These are phyloP conservation scores for Turnera subulata DNA, from an alignment of 345 rosid genomes.

Conservation along the genomic window DNA sequence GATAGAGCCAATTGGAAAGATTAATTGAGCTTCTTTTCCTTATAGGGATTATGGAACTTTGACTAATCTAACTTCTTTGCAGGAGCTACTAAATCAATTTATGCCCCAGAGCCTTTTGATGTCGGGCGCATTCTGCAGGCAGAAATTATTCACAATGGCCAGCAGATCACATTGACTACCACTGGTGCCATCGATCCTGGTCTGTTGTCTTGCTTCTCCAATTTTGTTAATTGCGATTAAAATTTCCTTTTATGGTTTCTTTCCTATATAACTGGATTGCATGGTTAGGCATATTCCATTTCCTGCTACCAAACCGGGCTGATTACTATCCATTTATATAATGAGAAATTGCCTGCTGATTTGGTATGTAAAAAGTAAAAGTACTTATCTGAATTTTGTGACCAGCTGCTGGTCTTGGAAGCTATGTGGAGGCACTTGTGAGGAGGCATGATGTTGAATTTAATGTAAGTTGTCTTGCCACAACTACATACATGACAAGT, in stretches of 20 bases:
- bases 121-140: constrained; percentile 74
- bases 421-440: constrained; percentile 90
- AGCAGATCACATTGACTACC: constrained; percentile 50
- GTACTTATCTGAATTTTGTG: constrained; percentile 17
- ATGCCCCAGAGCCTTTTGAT: constrained; percentile 93
- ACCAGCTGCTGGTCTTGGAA: constrained; percentile 95
- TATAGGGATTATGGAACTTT: background rate
- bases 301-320: too few species aligned
- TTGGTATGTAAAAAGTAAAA: background rate
- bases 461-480: constrained; percentile 50
- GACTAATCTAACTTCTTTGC: constrained; percentile 25
- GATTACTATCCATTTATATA: too few species aligned
- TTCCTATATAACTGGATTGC: too few species aligned
- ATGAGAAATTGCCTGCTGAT: background rate
- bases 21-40: too few species aligned
- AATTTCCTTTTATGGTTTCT: background rate
- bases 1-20: too few species aligned
- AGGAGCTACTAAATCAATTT: constrained; percentile 90
- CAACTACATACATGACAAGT: background rate
- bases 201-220: constrained; percentile 25
- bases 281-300: too few species aligned
- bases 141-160: constrained; percentile 54
- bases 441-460: constrained; percentile 84
- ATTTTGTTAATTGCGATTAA: background rate
- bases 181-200: constrained; percentile 84